Evolutionary conservation across 2,329 filamentous ascomycete species (phyloP), one percentile per base, ranked within the genome.

Genomic region (Fusarium oxysporum): DNA sequence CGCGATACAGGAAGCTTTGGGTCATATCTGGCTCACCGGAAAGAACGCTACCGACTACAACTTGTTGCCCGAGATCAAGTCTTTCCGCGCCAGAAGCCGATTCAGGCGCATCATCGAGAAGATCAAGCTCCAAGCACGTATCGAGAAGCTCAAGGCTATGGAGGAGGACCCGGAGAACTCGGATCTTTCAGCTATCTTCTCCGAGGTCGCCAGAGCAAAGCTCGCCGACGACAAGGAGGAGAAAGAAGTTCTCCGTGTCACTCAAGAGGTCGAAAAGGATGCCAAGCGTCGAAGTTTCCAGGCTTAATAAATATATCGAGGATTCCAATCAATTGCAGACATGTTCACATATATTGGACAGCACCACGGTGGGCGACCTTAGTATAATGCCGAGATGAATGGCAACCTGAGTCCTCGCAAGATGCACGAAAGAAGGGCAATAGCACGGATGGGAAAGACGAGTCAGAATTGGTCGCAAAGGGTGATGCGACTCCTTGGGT

Each of bases 1-100:
- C 47, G 16, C 28, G 28, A 65, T 48, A 73, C 73, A 94, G 90
- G 87, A 94, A 85, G 93, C 95, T 48, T 85, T 98, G 57, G 86
- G 89, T 66, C 95, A 98, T 83, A 87, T 89, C 68, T 98, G 96
- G 96, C 91, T 98, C 78, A 96, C 91, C 80, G 96, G 96, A 82
- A 89, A 96, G 86, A 96, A 90, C 71, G 96, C 96, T 71, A 94
- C 93, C 70, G 95, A 98, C 83, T 95, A 98, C 90, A 95, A 99
- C 87, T 89, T 99, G 89, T 86, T 99, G 82, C 96, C 96, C 75
- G 96, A 99, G 86, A 97, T 99, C 77, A 93, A 93, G 83, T 92
- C 95, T 58, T 97, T 96, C 86, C 94, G 97, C 83, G 92, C 95
- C 72, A 95, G 95, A 83, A 94, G 94, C 64, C 94, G 95, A 71